Conservation (phyloP, 176 grass and related monocot genomes). For the Aegilops bicornis region DNA sequence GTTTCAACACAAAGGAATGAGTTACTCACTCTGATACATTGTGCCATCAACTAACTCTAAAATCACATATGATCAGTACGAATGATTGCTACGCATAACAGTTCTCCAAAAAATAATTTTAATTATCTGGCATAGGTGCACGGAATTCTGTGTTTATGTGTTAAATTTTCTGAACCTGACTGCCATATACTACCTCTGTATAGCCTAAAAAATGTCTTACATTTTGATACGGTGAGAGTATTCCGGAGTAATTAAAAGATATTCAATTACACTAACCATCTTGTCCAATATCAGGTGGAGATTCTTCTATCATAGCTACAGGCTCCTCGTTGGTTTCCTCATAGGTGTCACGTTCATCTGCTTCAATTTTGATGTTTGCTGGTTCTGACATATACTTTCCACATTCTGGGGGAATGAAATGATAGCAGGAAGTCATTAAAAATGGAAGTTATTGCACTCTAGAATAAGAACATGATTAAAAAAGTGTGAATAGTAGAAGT, state of each 20-base stretch:
- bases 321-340: conserved; percentile 74
- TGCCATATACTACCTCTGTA: too few species aligned
- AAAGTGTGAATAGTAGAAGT: neutral
- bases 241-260: conserved; percentile 15
- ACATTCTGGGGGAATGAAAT: conserved; percentile 41
- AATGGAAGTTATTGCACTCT: neutral
- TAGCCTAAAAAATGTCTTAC: too few species aligned
- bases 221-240: too few species aligned
- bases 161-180: neutral
- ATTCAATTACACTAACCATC: conserved; percentile 46
- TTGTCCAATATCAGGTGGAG: conserved; percentile 58
- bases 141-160: neutral
- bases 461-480: conserved; percentile 8
- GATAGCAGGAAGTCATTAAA: conserved; percentile 7
- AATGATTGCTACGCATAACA: neutral
- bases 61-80: conserved; percentile 4
- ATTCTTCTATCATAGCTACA: conserved; percentile 89
- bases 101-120: neutral
- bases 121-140: neutral
- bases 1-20: neutral
- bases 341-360: conserved; percentile 68
- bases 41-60: neutral
- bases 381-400: conserved; percentile 40
- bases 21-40: neutral
- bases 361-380: conserved; percentile 56